Conservation (phyloP, 2,329 filamentous ascomycete species). For the Paracorniculantispora psalliotae region DNA sequence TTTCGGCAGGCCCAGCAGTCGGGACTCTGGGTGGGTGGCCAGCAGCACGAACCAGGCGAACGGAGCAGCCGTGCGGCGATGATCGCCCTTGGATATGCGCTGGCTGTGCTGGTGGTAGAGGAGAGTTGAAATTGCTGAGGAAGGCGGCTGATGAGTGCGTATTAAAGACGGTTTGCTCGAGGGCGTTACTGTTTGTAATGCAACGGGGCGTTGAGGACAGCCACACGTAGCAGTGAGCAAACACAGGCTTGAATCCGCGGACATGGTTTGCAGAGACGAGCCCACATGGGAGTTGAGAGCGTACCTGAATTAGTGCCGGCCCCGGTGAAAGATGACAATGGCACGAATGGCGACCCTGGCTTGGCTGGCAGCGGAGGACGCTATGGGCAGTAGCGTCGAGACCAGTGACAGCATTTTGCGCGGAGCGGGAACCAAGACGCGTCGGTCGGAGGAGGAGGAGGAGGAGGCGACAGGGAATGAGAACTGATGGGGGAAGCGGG, state of each 20-base stretch:
- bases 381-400: slow-evolving; percentile 6
- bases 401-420: neutral
- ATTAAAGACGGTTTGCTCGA: neutral
- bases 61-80: neutral
- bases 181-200: neutral
- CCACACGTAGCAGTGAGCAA: neutral
- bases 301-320: neutral
- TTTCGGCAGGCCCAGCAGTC: slow-evolving; percentile 1
- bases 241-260: neutral
- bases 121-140: no score
- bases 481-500: no score
- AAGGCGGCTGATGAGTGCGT: neutral
- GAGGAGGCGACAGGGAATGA: neutral
- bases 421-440: neutral
- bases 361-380: neutral
- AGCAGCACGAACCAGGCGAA: slow-evolving; percentile 6
- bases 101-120: neutral
- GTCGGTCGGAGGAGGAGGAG: neutral
- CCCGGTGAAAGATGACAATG: neutral
- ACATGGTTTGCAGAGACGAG: neutral
- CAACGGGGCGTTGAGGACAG: no score
- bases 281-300: neutral
- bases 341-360: no score
- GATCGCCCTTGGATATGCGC: slow-evolving; percentile 1
- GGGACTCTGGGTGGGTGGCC: no score